phyloP scores from a whole-genome alignment of 345 rosid species.

The Excoecaria agallocha region DNA sequence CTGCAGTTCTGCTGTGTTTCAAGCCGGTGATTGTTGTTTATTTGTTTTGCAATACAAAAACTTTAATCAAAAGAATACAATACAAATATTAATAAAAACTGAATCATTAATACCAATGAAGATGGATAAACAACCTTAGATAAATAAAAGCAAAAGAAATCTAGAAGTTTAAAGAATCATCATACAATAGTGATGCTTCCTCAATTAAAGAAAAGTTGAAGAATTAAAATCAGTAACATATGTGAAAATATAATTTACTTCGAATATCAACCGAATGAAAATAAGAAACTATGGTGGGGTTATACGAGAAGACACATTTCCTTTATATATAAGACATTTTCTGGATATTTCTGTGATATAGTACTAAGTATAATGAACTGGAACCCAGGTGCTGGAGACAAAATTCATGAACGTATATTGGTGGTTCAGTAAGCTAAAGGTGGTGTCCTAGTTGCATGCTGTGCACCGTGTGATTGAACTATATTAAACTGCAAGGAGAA shows the following conservation, averaged over 20 bases:
- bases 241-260: background rate
- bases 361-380: too few species aligned
- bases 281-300: background rate
- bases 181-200: background rate
- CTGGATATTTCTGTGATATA: too few species aligned
- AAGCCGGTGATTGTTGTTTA: background rate
- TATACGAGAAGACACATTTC: background rate
- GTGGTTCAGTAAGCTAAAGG: background rate
- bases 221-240: background rate
- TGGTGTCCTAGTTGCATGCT: background rate
- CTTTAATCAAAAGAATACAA: background rate
- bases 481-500: background rate
- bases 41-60: background rate
- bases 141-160: background rate
- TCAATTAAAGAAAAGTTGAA: background rate
- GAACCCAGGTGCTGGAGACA: background rate
- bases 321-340: background rate
- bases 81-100: background rate
- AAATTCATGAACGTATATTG: background rate
- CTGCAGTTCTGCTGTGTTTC: background rate
- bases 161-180: background rate
- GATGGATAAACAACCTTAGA: background rate
- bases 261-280: background rate
- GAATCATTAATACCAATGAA: background rate
- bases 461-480: background rate